Conservation (phyloP, 805 yeast species). For the Starmerella asiatica region DNA sequence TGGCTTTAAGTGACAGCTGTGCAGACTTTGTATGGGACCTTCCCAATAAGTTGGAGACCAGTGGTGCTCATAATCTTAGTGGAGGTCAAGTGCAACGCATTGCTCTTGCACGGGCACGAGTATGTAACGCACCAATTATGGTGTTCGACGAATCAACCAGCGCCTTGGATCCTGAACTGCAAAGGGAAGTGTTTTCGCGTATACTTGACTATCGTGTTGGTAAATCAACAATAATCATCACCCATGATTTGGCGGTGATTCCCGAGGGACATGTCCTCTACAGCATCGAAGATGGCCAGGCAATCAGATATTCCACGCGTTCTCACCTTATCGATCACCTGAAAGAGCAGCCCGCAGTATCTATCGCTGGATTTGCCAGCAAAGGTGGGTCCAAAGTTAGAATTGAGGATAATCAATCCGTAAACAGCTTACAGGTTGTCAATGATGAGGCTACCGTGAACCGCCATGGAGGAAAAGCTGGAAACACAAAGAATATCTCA, state of each 20-base stretch:
- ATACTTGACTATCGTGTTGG: constrained; percentile 49
- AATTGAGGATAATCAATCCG: not conserved
- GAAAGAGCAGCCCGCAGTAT: not conserved
- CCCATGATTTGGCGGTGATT: constrained; percentile 62
- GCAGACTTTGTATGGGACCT: constrained; percentile 36
- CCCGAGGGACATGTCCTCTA: constrained; percentile 43
- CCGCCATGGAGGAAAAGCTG: too few species aligned
- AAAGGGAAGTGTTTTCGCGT: constrained; percentile 35
- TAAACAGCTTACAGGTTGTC: not conserved
- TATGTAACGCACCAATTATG: constrained; percentile 60
- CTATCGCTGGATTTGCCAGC: not conserved
- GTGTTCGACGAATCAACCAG: constrained; percentile 78
- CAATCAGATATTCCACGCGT: constrained; percentile 21
- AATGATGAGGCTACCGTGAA: not conserved
- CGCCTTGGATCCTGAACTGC: constrained; percentile 52
- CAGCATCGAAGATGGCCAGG: constrained; percentile 45
- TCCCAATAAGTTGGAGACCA: constrained; percentile 43
- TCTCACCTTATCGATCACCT: not conserved
- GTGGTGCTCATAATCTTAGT: constrained; percentile 38
- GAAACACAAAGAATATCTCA: not conserved
- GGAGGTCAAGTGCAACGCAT: constrained; percentile 89
- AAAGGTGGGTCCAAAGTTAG: too few species aligned
- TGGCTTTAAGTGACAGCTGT: constrained; percentile 43
- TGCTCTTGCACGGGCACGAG: constrained; percentile 67
- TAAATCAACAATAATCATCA: constrained; percentile 64